Evolutionary conservation across 2,329 filamentous ascomycete species (phyloP).

Genomic region (Curvularia sp.): DNA sequence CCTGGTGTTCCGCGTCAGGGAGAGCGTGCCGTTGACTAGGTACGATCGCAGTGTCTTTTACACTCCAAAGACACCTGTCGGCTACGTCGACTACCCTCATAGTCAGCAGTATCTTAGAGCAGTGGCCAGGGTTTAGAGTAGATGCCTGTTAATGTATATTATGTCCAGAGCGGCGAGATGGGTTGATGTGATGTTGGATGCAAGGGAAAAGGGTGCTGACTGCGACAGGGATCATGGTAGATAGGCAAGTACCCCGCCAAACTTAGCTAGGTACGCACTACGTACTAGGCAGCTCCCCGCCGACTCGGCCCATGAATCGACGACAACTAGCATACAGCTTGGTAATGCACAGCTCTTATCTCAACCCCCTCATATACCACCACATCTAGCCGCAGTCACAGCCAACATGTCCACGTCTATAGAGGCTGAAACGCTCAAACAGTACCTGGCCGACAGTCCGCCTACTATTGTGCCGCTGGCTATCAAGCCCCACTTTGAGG

Average conservation of each 20-base stretch:
- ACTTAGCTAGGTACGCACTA: neutral
- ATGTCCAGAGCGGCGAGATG: neutral
- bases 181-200: neutral
- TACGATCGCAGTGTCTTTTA: constrained; percentile 49
- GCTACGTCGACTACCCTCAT: constrained; percentile 24
- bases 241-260: neutral
- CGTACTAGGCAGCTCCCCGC: neutral
- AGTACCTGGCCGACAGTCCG: constrained; percentile 90
- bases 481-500: constrained; percentile 92
- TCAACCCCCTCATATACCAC: neutral
- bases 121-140: constrained; percentile 1
- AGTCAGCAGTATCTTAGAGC: constrained; percentile 18
- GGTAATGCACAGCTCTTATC: neutral
- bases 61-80: constrained; percentile 21
- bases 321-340: neutral
- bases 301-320: neutral
- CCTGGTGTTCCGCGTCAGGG: constrained; percentile 53
- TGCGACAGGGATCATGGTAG: neutral
- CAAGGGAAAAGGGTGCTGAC: neutral
- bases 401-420: constrained; percentile 46
- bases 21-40: constrained; percentile 48
- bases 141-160: neutral
- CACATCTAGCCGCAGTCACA: neutral
- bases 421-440: constrained; percentile 58
- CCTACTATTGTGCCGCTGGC: constrained; percentile 86